Percentiles rank a stretch among this genome's conserved stretches.
These are phyloP conservation scores for Venustampulla echinocandica DNA, from an alignment of 495 filamentous ascomycete genomes.

Conservation along the genomic window DNA sequence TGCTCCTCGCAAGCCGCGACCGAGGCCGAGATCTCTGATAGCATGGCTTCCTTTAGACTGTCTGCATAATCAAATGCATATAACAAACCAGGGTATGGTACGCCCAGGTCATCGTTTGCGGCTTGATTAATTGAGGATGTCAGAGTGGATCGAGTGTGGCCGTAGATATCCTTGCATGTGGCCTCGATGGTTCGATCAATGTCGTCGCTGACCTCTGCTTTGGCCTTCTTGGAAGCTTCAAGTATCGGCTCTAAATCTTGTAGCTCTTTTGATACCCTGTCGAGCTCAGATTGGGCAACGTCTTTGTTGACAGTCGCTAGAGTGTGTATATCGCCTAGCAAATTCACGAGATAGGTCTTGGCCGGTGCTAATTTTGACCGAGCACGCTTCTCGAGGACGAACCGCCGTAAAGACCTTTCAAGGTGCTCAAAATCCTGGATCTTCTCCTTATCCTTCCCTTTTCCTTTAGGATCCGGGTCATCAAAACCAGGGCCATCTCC, in stretches of 20 bases:
- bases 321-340: conserved; percentile 73
- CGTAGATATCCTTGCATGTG: conserved; percentile 76
- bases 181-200: conserved; percentile 76
- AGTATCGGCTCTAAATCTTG: conserved; percentile 76
- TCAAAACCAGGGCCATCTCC: conserved; percentile 45
- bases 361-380: conserved; percentile 93
- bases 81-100: conserved; percentile 80
- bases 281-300: conserved; percentile 75
- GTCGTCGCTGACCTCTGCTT: conserved; percentile 69
- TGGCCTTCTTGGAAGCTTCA: conserved; percentile 74
- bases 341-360: conserved; percentile 91
- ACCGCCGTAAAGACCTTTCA: conserved; percentile 79
- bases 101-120: conserved; percentile 68
- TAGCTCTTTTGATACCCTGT: conserved; percentile 72
- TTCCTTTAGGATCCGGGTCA: conserved; percentile 46
- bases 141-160: conserved; percentile 66
- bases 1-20: conserved; percentile 76
- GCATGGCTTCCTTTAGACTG: conserved; percentile 83
- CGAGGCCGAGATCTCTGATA: conserved; percentile 70
- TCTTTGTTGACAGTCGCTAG: conserved; percentile 83
- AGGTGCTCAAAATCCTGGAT: conserved; percentile 80
- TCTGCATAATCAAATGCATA: conserved; percentile 87
- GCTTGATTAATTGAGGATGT: conserved; percentile 60
- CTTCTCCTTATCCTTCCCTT: conserved; percentile 84
- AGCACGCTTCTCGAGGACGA: conserved; percentile 92